phyloP scores from a whole-genome alignment of 208 protist genomes.

The Acanthamoeba royreba region DNA sequence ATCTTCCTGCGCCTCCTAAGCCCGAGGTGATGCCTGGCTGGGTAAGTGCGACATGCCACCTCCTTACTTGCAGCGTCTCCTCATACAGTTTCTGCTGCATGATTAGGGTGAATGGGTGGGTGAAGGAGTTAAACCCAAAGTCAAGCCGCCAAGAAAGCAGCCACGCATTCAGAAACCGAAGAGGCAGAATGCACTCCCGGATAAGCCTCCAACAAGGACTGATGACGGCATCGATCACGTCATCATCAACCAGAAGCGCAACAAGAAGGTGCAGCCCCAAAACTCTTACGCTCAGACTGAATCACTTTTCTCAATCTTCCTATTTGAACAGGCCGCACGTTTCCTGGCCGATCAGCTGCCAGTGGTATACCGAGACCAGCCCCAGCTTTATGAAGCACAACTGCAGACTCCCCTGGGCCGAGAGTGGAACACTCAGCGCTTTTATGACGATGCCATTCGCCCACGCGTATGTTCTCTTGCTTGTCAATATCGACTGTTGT shows the following conservation, averaged over 20 bases:
- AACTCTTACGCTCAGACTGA: no score
- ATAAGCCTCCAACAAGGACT: neutral
- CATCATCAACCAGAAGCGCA: slow-evolving; percentile 52
- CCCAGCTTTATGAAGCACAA: slow-evolving; percentile 32
- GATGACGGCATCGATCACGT: slow-evolving; percentile 37
- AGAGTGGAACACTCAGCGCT: slow-evolving; percentile 39
- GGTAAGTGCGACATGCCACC: neutral
- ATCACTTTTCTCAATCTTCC: neutral
- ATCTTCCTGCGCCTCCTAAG: neutral
- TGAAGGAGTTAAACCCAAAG: neutral
- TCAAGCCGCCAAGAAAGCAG: neutral
- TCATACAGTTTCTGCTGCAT: neutral
- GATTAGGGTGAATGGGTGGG: slow-evolving; percentile 24
- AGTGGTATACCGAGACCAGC: neutral
- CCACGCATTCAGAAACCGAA: slow-evolving; percentile 42
- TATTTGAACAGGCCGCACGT: neutral
- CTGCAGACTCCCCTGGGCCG: slow-evolving; percentile 12
- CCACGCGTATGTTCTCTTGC: neutral
- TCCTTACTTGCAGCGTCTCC: neutral
- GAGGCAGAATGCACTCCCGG: neutral
- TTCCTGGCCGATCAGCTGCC: slow-evolving; percentile 34
- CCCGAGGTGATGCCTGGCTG: slow-evolving; percentile 6
- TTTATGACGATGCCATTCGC: neutral
- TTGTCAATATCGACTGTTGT: neutral
- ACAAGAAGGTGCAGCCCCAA: no score